Conservation (phyloP, 2,329 filamentous ascomycete genomes). For the Penicillium polonicum region DNA sequence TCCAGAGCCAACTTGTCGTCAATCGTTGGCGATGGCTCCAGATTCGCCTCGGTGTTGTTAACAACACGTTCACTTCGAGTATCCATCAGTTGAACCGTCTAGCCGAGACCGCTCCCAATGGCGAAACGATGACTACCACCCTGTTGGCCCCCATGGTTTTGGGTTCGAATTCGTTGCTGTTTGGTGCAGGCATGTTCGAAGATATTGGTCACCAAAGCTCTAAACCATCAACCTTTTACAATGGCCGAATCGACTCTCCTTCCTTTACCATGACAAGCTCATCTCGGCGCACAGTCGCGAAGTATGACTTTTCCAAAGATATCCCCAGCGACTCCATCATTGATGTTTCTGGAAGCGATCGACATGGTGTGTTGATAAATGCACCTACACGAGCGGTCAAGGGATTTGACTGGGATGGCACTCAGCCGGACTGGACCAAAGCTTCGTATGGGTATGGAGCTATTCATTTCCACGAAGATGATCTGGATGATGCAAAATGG, state of each 20-base stretch:
- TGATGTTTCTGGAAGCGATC: slow-evolving; percentile 26
- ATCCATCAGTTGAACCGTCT: background rate
- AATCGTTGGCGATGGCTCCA: background rate
- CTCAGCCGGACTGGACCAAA: slow-evolving; percentile 33
- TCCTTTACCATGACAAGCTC: background rate
- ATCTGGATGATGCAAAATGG: slow-evolving; percentile 40
- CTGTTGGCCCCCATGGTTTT: background rate
- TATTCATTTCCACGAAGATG: slow-evolving; percentile 44
- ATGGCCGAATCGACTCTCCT: background rate
- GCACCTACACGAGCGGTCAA: slow-evolving; percentile 36
- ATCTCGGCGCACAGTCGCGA: background rate
- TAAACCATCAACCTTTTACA: background rate
- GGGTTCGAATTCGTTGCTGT: background rate
- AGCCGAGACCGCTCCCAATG: background rate
- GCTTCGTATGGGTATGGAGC: slow-evolving; percentile 38
- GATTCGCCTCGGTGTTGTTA: background rate
- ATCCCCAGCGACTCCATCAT: background rate
- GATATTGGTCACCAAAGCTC: background rate
- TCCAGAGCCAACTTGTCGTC: background rate
- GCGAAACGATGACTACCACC: background rate
- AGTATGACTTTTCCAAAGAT: background rate
- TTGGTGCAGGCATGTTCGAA: slow-evolving; percentile 1
- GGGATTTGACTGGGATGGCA: slow-evolving; percentile 36
- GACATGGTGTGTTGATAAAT: slow-evolving; percentile 33
- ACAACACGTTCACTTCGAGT: background rate